A percentile compares a stretch with the other conserved stretches of the same genome.
Evolutionary conservation across 257 asterid species (phyloP).

Genomic region (Buddleja alternifolia): DNA sequence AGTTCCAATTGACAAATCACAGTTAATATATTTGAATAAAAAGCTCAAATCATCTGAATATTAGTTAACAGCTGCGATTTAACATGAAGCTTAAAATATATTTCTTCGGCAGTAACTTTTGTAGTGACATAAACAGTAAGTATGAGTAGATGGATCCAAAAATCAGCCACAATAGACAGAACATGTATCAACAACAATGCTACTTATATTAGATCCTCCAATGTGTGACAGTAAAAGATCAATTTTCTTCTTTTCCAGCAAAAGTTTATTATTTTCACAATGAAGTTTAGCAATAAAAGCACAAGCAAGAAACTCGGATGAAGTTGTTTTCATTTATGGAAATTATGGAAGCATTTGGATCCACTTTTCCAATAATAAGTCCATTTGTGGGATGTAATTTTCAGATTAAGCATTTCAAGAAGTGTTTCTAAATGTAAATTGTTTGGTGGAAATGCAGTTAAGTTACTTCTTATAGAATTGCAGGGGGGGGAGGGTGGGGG

Average conservation of each 20-base stretch:
- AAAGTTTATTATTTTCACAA: background rate
- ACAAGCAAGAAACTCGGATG: background rate
- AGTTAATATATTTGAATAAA: conserved; percentile 24
- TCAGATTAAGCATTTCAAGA: too few species aligned
- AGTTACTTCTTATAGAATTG: too few species aligned
- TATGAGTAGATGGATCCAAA: background rate
- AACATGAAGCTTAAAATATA: background rate
- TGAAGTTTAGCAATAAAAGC: background rate
- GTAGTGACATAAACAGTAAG: background rate
- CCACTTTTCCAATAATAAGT: too few species aligned
- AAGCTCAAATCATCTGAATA: conserved; percentile 4
- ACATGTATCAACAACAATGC: background rate
- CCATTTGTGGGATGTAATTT: too few species aligned
- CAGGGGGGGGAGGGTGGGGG: too few species aligned
- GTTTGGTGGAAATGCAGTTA: too few species aligned
- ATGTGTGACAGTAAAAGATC: background rate
- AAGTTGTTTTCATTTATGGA: background rate
- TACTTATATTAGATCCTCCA: background rate
- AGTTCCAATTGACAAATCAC: conserved; percentile 12
- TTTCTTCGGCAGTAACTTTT: background rate
- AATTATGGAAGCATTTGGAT: too few species aligned
- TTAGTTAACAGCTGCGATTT: background rate
- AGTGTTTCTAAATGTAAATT: too few species aligned
- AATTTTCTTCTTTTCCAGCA: background rate
- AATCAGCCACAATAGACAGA: background rate